phyloP scores from a whole-genome alignment of 1,284 basidiomycete species.

The Austropuccinia psidii region DNA sequence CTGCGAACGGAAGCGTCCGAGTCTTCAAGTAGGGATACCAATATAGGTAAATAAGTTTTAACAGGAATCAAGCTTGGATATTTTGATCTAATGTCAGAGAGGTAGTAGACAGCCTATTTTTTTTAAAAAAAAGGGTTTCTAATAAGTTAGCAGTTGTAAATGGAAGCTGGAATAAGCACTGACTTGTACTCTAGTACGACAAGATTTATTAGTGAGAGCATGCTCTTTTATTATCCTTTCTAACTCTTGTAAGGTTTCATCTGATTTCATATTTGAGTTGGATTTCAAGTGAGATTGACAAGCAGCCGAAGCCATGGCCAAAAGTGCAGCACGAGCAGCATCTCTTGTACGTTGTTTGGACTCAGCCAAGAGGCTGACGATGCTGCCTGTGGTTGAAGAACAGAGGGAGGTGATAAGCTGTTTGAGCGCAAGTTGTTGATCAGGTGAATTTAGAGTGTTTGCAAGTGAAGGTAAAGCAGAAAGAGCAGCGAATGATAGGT shows the following conservation, averaged over 20 bases:
- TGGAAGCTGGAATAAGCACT: constrained; percentile 42
- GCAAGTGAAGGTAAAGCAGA: constrained; percentile 43
- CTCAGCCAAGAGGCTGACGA: constrained; percentile 68
- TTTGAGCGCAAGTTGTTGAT: constrained; percentile 59
- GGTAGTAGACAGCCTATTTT: constrained; percentile 52
- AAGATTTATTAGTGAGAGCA: constrained; percentile 61
- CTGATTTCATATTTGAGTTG: constrained; percentile 48
- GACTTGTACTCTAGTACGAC: constrained; percentile 64
- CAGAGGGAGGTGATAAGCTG: constrained; percentile 51
- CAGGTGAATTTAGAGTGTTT: constrained; percentile 53
- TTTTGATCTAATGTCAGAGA: constrained; percentile 52
- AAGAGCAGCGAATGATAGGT: constrained; percentile 52
- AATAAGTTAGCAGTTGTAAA: not conserved
- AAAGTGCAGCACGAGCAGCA: constrained; percentile 66
- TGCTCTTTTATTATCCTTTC: constrained; percentile 68
- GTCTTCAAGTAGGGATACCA: constrained; percentile 82
- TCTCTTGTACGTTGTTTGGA: constrained; percentile 62
- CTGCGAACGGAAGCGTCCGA: constrained; percentile 81
- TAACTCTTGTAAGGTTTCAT: constrained; percentile 60
- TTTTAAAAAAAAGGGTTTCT: constrained; percentile 24
- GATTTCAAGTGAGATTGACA: constrained; percentile 55
- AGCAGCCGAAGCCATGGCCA: constrained; percentile 62
- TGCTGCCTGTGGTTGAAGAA: constrained; percentile 45
- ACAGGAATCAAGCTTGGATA: constrained; percentile 67
- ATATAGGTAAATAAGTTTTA: constrained; percentile 65